Conservation (phyloP, 2,329 filamentous ascomycete species). For the Cladophialophora immunda region DNA sequence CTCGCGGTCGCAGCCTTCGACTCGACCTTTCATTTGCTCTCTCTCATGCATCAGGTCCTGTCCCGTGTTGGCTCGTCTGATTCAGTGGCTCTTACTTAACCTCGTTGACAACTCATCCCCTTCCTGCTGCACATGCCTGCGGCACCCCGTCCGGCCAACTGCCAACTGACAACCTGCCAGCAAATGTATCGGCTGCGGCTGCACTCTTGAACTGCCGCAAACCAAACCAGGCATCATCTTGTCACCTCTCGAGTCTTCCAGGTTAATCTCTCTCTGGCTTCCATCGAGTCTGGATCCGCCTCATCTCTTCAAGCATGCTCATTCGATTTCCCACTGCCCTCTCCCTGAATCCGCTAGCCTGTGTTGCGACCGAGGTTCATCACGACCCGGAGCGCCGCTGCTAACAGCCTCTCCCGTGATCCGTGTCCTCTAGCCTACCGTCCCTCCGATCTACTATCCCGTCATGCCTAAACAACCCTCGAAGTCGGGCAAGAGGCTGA, state of each 20-base stretch:
- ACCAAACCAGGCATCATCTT: slow-evolving; percentile 16
- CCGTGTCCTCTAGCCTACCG: slow-evolving; percentile 15
- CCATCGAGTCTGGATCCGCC: slow-evolving; percentile 30
- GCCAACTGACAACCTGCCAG: slow-evolving; percentile 18
- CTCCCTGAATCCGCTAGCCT: slow-evolving; percentile 29
- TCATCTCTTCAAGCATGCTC: slow-evolving; percentile 36
- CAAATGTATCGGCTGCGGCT: slow-evolving; percentile 26
- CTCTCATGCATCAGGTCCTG: not conserved
- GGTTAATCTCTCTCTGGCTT: slow-evolving; percentile 24
- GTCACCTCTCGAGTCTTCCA: slow-evolving; percentile 20
- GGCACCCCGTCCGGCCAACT: slow-evolving; percentile 4
- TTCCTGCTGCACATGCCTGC: slow-evolving; percentile 25
- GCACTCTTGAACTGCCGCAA: slow-evolving; percentile 28
- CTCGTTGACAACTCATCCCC: slow-evolving; percentile 24
- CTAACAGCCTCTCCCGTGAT: slow-evolving; percentile 30
- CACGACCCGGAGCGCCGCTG: slow-evolving; percentile 27
- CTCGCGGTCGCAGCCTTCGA: slow-evolving; percentile 5
- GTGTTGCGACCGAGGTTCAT: slow-evolving; percentile 30
- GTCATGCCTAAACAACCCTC: slow-evolving; percentile 27
- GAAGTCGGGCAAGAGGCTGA: slow-evolving; percentile 29
- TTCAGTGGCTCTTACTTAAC: slow-evolving; percentile 11
- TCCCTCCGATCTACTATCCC: slow-evolving; percentile 12
- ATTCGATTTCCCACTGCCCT: slow-evolving; percentile 31
- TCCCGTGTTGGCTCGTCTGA: slow-evolving; percentile 19
- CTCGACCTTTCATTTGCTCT: slow-evolving; percentile 22